Conservation (phyloP, 768 basidiomycete species). For the Lactarius tabidus region DNA sequence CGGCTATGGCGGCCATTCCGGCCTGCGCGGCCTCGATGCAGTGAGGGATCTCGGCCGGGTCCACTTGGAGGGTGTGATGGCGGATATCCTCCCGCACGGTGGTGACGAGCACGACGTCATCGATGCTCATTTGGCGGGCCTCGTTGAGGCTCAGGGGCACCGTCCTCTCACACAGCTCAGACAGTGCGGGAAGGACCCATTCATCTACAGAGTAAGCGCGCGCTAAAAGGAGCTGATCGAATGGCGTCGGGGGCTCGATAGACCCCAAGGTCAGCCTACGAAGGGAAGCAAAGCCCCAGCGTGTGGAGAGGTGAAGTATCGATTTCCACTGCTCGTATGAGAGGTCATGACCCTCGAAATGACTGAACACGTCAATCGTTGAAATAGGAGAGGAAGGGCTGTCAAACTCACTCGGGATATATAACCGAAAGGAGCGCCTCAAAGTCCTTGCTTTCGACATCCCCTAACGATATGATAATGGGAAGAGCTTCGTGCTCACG, state of each 20-base stretch:
- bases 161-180: conserved; percentile 21
- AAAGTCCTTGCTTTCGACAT: conserved; percentile 21
- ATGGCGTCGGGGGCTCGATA: conserved; percentile 22
- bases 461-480: conserved; percentile 16
- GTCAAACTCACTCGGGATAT: conserved; percentile 23
- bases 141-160: conserved; percentile 19
- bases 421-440: conserved; percentile 25
- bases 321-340: conserved; percentile 26
- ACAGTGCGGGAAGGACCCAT: conserved; percentile 18
- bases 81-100: conserved; percentile 25
- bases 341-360: conserved; percentile 17
- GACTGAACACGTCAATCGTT: conserved; percentile 8
- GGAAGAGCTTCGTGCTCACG: conserved; percentile 13
- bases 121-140: conserved; percentile 17
- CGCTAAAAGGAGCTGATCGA: conserved; percentile 23
- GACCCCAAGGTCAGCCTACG: conserved; percentile 23
- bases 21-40: conserved; percentile 14
- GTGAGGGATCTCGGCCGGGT: conserved; percentile 5
- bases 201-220: conserved; percentile 19
- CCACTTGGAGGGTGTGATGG: conserved; percentile 5
- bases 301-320: conserved; percentile 23
- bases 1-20: conserved; percentile 8
- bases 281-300: conserved; percentile 25
- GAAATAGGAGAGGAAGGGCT: neutral
- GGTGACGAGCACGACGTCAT: conserved; percentile 20